A percentile compares a stretch with the other conserved stretches of the same genome.
These are phyloP conservation scores for Penicillium sp. DNA, from an alignment of 2,329 filamentous ascomycete genomes.

Conservation along the genomic window DNA sequence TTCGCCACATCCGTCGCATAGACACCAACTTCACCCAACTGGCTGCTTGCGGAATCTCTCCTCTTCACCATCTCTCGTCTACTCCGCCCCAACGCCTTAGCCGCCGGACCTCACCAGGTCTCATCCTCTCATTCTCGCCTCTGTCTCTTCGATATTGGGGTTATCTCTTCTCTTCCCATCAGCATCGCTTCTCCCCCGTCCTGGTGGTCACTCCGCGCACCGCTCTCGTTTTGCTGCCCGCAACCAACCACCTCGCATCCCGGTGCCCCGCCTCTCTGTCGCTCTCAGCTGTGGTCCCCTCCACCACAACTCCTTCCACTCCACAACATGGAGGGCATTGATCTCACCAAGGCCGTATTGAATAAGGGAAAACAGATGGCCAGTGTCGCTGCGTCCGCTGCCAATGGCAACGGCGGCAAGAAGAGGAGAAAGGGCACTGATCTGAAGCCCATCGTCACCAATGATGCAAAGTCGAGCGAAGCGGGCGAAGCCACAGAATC, in stretches of 20 bases:
- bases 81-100: not conserved
- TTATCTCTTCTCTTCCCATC: not conserved
- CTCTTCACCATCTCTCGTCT: not conserved
- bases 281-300: slow-evolving; percentile 21
- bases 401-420: slow-evolving; percentile 61
- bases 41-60: slow-evolving; percentile 27
- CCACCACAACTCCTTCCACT: slow-evolving; percentile 13
- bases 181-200: not conserved
- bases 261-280: slow-evolving; percentile 29
- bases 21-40: slow-evolving; percentile 5
- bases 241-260: slow-evolving; percentile 23
- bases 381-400: slow-evolving; percentile 45
- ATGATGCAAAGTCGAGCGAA: slow-evolving; percentile 52
- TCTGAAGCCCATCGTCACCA: slow-evolving; percentile 68
- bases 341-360: slow-evolving; percentile 65
- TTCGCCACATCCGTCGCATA: slow-evolving; percentile 25
- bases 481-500: slow-evolving; percentile 48
- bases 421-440: slow-evolving; percentile 66
- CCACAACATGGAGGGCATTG: slow-evolving; percentile 62
- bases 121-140: not conserved
- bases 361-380: slow-evolving; percentile 68
- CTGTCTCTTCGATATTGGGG: not conserved
- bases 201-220: slow-evolving; percentile 1
- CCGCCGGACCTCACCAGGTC: not conserved
- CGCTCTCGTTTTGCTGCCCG: slow-evolving; percentile 8